Conservation (phyloP, 768 basidiomycete genomes). For the Dentipellis fragilis region DNA sequence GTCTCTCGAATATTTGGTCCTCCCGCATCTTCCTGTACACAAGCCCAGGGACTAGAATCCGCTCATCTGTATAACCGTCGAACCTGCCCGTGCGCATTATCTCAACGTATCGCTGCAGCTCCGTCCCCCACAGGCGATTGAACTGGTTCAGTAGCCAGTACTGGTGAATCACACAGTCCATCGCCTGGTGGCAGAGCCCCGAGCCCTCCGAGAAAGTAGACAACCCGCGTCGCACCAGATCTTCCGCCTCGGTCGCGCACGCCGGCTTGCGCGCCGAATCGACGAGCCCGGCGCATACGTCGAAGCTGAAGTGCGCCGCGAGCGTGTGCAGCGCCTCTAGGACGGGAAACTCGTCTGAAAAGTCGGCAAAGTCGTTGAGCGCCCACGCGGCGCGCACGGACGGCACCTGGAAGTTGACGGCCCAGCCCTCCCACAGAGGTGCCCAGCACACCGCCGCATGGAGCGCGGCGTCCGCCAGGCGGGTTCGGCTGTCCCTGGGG, state of each 20-base stretch:
- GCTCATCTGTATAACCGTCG: constrained; percentile 4
- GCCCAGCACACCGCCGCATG: constrained; percentile 13
- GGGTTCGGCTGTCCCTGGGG: constrained; percentile 1
- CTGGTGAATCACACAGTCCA: constrained; percentile 8
- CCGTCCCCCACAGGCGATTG: constrained; percentile 4
- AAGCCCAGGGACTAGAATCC: neutral
- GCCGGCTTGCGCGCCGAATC: neutral
- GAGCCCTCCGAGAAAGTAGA: constrained; percentile 3
- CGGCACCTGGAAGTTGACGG: constrained; percentile 7
- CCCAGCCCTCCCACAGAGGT: constrained; percentile 6
- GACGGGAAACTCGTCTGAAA: constrained; percentile 1
- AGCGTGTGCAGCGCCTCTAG: constrained; percentile 9
- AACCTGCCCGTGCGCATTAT: neutral
- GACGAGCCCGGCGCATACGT: neutral
- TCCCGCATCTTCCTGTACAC: constrained; percentile 9
- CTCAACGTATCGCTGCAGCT: constrained; percentile 5
- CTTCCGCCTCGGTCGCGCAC: neutral
- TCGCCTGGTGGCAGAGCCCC: constrained; percentile 5
- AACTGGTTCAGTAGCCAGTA: neutral
- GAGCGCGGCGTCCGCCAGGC: constrained; percentile 10
- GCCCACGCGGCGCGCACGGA: constrained; percentile 10
- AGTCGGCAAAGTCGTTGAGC: constrained; percentile 5
- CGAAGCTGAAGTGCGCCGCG: constrained; percentile 8
- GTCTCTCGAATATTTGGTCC: neutral
- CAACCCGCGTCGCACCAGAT: neutral